Conservation (phyloP, 495 filamentous ascomycete species). For the Echria macrotheca region DNA sequence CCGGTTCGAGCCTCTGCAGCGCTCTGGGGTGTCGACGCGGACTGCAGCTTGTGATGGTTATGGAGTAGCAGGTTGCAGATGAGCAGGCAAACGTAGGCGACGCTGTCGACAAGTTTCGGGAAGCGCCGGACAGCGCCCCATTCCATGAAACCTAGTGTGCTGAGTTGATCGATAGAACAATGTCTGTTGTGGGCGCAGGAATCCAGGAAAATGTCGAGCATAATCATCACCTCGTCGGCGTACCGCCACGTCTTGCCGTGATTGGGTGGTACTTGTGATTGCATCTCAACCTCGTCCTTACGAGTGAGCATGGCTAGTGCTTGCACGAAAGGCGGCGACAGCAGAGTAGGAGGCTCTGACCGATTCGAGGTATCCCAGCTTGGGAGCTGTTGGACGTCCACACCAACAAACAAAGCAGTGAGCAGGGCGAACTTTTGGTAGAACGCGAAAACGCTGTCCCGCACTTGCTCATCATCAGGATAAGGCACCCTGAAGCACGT, state of each 20-base stretch:
- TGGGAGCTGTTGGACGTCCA: constrained; percentile 21
- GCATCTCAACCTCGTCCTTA: constrained; percentile 25
- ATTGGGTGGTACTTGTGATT: constrained; percentile 17
- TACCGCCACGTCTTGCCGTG: constrained; percentile 29
- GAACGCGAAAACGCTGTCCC: constrained; percentile 27
- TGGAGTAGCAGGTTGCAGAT: constrained; percentile 27
- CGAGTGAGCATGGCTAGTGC: constrained; percentile 26
- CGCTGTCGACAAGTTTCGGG: constrained; percentile 39
- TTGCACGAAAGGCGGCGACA: constrained; percentile 26
- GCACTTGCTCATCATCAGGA: constrained; percentile 1
- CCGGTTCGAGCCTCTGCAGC: constrained; percentile 21
- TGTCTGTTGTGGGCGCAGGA: constrained; percentile 14
- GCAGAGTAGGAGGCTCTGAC: constrained; percentile 20
- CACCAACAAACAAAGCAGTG: constrained; percentile 27
- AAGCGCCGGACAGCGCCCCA: constrained; percentile 28
- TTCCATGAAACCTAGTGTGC: no score
- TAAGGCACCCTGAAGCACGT: constrained; percentile 10
- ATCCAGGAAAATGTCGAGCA: constrained; percentile 30
- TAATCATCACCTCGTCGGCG: constrained; percentile 19
- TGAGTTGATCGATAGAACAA: no score
- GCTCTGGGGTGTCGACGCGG: constrained; percentile 6
- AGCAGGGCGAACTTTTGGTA: constrained; percentile 25
- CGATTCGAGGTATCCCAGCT: constrained; percentile 3
- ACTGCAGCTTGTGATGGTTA: constrained; percentile 18
- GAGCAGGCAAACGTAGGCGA: constrained; percentile 34